Percentiles rank a stretch among this genome's conserved stretches.
Conservation (phyloP, 768 basidiomycete species). For the Mycena olivaceomarginata region DNA sequence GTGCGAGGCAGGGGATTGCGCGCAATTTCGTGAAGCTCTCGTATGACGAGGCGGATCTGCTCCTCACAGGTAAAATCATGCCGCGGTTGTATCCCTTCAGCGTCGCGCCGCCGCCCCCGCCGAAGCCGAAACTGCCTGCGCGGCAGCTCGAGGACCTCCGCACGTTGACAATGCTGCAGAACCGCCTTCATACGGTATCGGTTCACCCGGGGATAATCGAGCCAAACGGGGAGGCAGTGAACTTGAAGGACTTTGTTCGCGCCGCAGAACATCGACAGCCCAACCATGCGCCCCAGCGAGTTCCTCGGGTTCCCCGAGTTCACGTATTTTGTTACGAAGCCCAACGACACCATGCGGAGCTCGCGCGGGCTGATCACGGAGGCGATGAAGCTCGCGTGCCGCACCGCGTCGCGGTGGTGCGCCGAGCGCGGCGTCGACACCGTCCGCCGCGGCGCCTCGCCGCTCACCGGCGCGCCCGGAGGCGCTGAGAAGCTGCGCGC, state of each 20-base stretch:
- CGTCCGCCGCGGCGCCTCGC: conserved; percentile 72
- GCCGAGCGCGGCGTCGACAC: conserved; percentile 76
- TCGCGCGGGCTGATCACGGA: conserved; percentile 82
- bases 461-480: conserved; percentile 55
- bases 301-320: conserved; percentile 72
- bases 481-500: conserved; percentile 66
- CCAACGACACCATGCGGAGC: conserved; percentile 55
- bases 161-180: conserved; percentile 6
- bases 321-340: conserved; percentile 63
- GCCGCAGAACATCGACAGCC: conserved; percentile 56
- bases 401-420: conserved; percentile 84
- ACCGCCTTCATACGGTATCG: conserved; percentile 26
- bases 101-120: conserved; percentile 32
- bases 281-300: conserved; percentile 55
- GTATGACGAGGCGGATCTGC: conserved; percentile 81
- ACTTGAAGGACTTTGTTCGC: conserved; percentile 52
- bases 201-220: conserved; percentile 48
- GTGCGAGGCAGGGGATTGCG: conserved; percentile 85
- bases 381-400: conserved; percentile 88
- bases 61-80: conserved; percentile 56
- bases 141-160: conserved; percentile 32
- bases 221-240: conserved; percentile 46
- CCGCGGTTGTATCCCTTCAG: conserved; percentile 67
- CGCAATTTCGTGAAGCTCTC: conserved; percentile 78
- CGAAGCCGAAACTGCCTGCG: conserved; percentile 15